These are phyloP conservation scores for Trichophyton benhamiae DNA, from an alignment of 2,329 filamentous ascomycete species.

Conservation along the genomic window DNA sequence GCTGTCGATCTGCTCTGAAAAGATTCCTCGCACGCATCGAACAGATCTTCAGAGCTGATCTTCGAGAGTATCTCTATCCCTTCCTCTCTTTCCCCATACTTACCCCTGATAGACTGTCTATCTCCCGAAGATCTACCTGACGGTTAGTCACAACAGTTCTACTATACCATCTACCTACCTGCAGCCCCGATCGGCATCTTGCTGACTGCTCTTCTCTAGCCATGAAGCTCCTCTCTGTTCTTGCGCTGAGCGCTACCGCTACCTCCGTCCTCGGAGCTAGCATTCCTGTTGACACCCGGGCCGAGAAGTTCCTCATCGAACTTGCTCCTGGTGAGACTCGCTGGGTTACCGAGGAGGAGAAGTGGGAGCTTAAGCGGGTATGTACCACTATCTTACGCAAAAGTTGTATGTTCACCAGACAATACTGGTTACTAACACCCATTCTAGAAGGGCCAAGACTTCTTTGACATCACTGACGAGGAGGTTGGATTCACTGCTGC, in stretches of 20 bases:
- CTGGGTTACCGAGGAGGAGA: conserved; percentile 90
- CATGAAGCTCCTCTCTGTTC: conserved; percentile 28
- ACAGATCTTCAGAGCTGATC: conserved; percentile 3
- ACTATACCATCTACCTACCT: background rate
- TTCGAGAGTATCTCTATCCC: background rate
- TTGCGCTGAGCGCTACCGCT: conserved; percentile 21
- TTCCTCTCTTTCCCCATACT: background rate
- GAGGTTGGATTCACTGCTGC: conserved; percentile 43
- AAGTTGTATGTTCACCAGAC: no score
- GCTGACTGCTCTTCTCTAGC: background rate
- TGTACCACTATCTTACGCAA: background rate
- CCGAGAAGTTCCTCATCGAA: conserved; percentile 59
- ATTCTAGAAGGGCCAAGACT: conserved; percentile 63
- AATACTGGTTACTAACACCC: background rate
- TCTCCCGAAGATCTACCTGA: background rate
- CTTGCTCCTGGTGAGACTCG: conserved; percentile 64
- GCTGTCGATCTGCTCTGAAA: conserved; percentile 44
- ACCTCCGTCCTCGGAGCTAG: conserved; percentile 1
- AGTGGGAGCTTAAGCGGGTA: conserved; percentile 81
- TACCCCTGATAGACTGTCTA: background rate
- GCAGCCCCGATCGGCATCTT: background rate
- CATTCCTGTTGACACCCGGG: background rate
- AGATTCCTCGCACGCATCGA: background rate
- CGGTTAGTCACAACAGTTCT: background rate
- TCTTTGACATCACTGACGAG: conserved; percentile 83